phyloP scores from a whole-genome alignment of 78 protist genomes.

The Parvularia atlantis region DNA sequence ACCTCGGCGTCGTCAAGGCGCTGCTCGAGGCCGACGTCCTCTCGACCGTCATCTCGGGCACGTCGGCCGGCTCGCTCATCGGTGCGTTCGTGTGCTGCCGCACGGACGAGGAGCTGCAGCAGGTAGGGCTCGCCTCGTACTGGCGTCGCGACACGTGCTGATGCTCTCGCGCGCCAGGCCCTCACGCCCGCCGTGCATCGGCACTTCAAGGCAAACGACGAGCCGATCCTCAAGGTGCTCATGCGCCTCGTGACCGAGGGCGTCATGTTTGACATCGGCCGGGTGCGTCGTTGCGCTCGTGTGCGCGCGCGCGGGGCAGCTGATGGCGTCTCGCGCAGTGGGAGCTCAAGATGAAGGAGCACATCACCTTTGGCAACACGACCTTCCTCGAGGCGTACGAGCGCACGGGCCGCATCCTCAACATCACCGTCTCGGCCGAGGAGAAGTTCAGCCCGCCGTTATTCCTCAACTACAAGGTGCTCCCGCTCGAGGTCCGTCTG shows the following conservation, averaged over 20 bases:
- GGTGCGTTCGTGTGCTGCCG: neutral
- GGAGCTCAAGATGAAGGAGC: neutral
- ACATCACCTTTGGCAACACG: neutral
- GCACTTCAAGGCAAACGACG: neutral
- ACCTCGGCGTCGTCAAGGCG: conserved; percentile 45
- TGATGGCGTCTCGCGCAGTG: too few species aligned
- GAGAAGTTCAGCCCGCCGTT: conserved; percentile 16
- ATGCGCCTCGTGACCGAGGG: neutral
- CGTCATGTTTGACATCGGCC: too few species aligned
- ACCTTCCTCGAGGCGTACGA: conserved; percentile 59
- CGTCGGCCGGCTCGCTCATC: conserved; percentile 32
- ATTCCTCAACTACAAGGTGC: conserved; percentile 52
- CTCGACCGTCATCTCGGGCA: conserved; percentile 37
- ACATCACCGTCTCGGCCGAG: conserved; percentile 30
- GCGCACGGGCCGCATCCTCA: conserved; percentile 50
- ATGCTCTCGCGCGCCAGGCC: neutral
- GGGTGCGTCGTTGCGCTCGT: too few species aligned
- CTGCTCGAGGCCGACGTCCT: conserved; percentile 25
- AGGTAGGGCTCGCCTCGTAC: too few species aligned
- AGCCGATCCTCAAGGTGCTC: neutral
- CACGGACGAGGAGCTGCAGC: conserved; percentile 21
- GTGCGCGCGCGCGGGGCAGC: too few species aligned
- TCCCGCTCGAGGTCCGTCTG: neutral
- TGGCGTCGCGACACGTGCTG: too few species aligned
- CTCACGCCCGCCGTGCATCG: neutral